phyloP scores from a whole-genome alignment of 169 alveolate species.

The Plasmodium gaboni region DNA sequence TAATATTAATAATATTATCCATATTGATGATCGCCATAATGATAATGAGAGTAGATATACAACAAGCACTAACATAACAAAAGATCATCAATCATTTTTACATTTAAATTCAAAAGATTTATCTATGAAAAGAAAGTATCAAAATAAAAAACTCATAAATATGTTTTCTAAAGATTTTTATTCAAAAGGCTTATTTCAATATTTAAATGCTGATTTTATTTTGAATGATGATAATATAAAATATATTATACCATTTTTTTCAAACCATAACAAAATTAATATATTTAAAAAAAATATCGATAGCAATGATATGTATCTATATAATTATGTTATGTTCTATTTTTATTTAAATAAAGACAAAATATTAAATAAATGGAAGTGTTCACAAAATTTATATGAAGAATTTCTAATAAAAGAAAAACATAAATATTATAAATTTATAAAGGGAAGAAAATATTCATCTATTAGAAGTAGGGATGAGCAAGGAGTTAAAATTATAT shows the following conservation, averaged over 20 bases:
- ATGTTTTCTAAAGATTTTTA: slow-evolving; percentile 47
- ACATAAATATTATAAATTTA: slow-evolving; percentile 49
- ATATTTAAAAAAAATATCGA: slow-evolving; percentile 39
- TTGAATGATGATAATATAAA: slow-evolving; percentile 34
- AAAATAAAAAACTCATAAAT: slow-evolving; percentile 39
- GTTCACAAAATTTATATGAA: slow-evolving; percentile 29
- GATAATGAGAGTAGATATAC: too few relatives aligned
- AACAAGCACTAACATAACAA: background rate
- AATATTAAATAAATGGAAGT: slow-evolving; percentile 15
- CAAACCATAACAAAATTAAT: slow-evolving; percentile 6
- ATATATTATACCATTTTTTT: slow-evolving; percentile 38
- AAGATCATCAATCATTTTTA: background rate
- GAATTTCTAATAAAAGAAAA: slow-evolving; percentile 56
- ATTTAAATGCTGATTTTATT: slow-evolving; percentile 51
- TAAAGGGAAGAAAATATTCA: background rate
- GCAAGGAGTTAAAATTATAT: slow-evolving; percentile 19
- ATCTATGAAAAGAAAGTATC: slow-evolving; percentile 27
- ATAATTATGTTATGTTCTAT: slow-evolving; percentile 29
- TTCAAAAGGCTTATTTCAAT: slow-evolving; percentile 36
- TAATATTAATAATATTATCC: background rate
- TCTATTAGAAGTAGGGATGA: background rate
- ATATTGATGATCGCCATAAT: background rate
- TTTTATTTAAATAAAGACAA: slow-evolving; percentile 26
- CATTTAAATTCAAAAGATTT: slow-evolving; percentile 3
- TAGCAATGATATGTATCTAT: slow-evolving; percentile 23